Conservation (phyloP, 345 rosid genomes). For the Brassica napus region DNA sequence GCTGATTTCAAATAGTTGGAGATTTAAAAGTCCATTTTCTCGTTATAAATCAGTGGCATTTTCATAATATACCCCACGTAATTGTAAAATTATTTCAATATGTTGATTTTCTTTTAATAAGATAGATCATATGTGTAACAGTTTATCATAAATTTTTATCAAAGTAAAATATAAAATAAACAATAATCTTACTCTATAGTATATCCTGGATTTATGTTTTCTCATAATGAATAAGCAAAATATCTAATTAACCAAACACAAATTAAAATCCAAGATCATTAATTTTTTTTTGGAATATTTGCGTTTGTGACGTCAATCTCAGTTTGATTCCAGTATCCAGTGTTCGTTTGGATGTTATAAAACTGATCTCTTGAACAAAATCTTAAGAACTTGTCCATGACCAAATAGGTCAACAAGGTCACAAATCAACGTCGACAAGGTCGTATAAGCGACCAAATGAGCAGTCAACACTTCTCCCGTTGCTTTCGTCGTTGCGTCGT, state of each 20-base stretch:
- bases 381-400: conserved; percentile 14
- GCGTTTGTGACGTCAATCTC: neutral
- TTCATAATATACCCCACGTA: neutral
- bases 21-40: too few species aligned
- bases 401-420: conserved; percentile 1
- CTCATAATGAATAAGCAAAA: neutral
- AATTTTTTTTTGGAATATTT: too few species aligned
- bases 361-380: neutral
- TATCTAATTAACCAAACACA: neutral
- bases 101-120: too few species aligned
- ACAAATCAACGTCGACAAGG: conserved; percentile 5
- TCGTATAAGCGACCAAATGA: neutral
- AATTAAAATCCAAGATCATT: neutral
- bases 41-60: neutral
- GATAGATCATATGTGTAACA: too few species aligned
- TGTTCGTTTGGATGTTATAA: neutral
- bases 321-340: neutral
- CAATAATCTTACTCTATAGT: too few species aligned
- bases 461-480: neutral
- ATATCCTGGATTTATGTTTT: neutral
- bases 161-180: too few species aligned
- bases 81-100: too few species aligned
- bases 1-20: too few species aligned
- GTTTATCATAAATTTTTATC: too few species aligned
- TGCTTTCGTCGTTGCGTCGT: conserved; percentile 7